Conservation (phyloP, 2,329 filamentous ascomycete genomes). For the Epichloe glyceriae region DNA sequence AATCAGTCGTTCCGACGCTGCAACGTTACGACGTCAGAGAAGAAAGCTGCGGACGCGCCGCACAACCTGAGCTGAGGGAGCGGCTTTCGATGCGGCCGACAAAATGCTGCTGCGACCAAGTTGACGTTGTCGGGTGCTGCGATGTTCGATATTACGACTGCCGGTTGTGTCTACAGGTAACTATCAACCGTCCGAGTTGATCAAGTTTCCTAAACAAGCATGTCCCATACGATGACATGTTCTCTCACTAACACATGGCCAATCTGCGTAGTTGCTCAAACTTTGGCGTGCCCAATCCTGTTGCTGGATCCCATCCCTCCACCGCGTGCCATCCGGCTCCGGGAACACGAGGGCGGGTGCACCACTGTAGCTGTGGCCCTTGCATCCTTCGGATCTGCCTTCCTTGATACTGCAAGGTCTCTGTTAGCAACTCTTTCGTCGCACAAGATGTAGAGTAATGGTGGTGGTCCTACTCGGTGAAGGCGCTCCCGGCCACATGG, state of each 20-base stretch:
- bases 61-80: no score
- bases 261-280: constrained; percentile 22
- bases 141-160: no score
- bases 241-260: constrained; percentile 1
- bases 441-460: background rate
- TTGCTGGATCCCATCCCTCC: constrained; percentile 24
- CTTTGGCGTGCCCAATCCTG: constrained; percentile 32
- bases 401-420: constrained; percentile 19
- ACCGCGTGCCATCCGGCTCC: constrained; percentile 7
- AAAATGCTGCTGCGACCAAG: no score
- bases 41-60: no score
- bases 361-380: constrained; percentile 14
- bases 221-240: no score
- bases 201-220: no score
- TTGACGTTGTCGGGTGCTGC: no score
- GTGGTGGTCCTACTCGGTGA: constrained; percentile 21
- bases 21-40: no score
- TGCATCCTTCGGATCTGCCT: constrained; percentile 21
- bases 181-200: no score
- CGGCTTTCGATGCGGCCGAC: no score
- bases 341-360: constrained; percentile 11
- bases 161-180: no score
- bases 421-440: constrained; percentile 2
- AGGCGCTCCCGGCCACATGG: constrained; percentile 15
- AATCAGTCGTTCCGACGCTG: no score